These are phyloP conservation scores for Zymoseptoria crescenta DNA, from an alignment of 2,329 filamentous ascomycete genomes.

Conservation along the genomic window DNA sequence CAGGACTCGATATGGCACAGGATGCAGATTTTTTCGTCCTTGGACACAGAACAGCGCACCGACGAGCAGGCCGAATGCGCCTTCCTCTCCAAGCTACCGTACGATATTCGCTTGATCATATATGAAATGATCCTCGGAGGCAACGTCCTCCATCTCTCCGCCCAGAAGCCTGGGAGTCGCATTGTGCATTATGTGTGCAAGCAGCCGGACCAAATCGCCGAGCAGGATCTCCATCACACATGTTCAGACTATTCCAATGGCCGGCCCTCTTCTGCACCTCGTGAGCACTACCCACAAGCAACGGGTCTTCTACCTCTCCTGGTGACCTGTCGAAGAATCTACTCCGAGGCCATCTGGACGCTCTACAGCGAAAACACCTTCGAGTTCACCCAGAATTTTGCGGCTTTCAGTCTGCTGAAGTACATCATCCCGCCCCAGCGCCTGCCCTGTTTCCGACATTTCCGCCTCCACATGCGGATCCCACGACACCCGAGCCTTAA, in stretches of 20 bases:
- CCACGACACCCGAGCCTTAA: conserved; percentile 27
- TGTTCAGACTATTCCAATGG: conserved; percentile 18
- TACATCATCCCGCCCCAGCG: conserved; percentile 24
- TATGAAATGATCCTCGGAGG: conserved; percentile 28
- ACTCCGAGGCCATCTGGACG: conserved; percentile 24
- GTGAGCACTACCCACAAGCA: conserved; percentile 13
- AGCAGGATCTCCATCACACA: conserved; percentile 16
- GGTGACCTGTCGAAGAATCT: conserved; percentile 25
- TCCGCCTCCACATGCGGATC: conserved; percentile 25
- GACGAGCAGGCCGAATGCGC: conserved; percentile 18
- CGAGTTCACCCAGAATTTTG: conserved; percentile 27
- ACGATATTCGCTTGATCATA: conserved; percentile 28
- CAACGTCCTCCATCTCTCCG: conserved; percentile 23
- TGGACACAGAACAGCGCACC: conserved; percentile 18
- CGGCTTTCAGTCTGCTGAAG: conserved; percentile 26
- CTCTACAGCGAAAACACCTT: conserved; percentile 29
- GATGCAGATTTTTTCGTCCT: conserved; percentile 17
- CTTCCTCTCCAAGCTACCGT: conserved; percentile 23
- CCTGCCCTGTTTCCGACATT: conserved; percentile 21
- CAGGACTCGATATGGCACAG: conserved; percentile 20
- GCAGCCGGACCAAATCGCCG: conserved; percentile 19
- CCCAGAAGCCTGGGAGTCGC: conserved; percentile 17
- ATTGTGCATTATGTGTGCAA: conserved; percentile 24
- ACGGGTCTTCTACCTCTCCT: conserved; percentile 24
- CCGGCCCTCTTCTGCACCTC: conserved; percentile 14